Base-by-base conservation (phyloP, 2,329 filamentous ascomycete species). In the Sphaerulina vaccinii region DNA sequence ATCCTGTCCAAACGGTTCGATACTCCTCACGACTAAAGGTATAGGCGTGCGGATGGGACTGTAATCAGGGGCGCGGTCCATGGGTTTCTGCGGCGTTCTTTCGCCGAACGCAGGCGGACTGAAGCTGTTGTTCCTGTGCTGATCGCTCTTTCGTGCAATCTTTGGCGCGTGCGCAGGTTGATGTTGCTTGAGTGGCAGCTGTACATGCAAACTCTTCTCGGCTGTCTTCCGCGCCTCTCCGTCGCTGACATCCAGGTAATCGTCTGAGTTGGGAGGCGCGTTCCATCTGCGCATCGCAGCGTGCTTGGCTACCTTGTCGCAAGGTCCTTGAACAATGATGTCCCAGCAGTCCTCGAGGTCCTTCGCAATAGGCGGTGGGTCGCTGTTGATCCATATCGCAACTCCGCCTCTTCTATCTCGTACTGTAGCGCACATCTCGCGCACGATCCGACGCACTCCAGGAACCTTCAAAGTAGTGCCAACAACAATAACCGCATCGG, bases 381-480 rank as follows among this genome's bases (percentile, higher is more conserved):
- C 90, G 48, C 90, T 83, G 71, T 97, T 97, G 71, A 99, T 88
- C 90, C 92, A 99, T 43, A 95, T 86, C 0, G 91, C 90, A 52
- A 96, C 82, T 9, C 69, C 69, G 1, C 92, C 88, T 59, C 83
- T 83, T 49, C 90, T 83, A 63, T 86, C 83, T 55, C 91, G 82
- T n/a, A 95, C 88, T 24, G 90, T 85, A 43, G 85, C 84, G 69
- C 90, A 96, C 80, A 97, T 83, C 70, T 96, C 91, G 68, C 88
- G 88, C 52, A 92, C 90, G 51, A 99, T 86, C 48, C 91, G 82
- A 55, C 88, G 84, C 37, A 96, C 90, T 7, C 93, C 93, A 1
- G 92, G 92, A 43, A 99, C 91, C 68, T 97, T 97, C 62, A 99
- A 75, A 52, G 89, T 96, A 2, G 93, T 99, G 46, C 93, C 93